These are phyloP conservation scores for Dactylellina parvicollis DNA, from an alignment of 2,329 filamentous ascomycete genomes.

Conservation along the genomic window DNA sequence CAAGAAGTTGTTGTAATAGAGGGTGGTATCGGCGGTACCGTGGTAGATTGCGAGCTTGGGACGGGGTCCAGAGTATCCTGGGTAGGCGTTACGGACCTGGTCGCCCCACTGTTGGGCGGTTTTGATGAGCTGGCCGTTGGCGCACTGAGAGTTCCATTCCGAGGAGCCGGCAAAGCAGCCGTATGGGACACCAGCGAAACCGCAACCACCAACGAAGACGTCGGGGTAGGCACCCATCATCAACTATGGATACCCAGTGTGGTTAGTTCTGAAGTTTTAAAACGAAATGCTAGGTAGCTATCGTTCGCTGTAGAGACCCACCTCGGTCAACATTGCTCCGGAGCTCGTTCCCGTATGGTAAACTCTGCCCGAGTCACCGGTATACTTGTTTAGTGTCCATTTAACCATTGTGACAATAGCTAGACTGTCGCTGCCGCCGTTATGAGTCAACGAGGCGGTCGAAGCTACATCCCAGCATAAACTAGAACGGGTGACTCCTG, in stretches of 20 bases:
- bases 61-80: constrained; percentile 65
- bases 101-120: constrained; percentile 66
- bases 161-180: constrained; percentile 66
- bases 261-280: constrained; percentile 55
- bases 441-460: constrained; percentile 66
- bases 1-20: constrained; percentile 68
- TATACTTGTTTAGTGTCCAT: constrained; percentile 67
- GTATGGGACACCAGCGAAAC: constrained; percentile 67
- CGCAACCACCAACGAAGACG: constrained; percentile 66
- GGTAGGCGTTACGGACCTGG: constrained; percentile 65
- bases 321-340: constrained; percentile 68
- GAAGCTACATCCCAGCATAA: constrained; percentile 71
- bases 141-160: constrained; percentile 67
- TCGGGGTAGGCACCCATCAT: constrained; percentile 67
- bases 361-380: constrained; percentile 66
- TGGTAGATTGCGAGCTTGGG: constrained; percentile 71
- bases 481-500: constrained; percentile 62
- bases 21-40: constrained; percentile 66
- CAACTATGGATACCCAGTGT: constrained; percentile 59
- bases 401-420: constrained; percentile 70
- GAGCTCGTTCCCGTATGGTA: constrained; percentile 68
- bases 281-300: neutral
- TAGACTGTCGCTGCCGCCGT: constrained; percentile 69
- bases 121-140: constrained; percentile 64
- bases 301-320: neutral